phyloP scores from a whole-genome alignment of 306 rosid species.

The Acacia crassicarpa region DNA sequence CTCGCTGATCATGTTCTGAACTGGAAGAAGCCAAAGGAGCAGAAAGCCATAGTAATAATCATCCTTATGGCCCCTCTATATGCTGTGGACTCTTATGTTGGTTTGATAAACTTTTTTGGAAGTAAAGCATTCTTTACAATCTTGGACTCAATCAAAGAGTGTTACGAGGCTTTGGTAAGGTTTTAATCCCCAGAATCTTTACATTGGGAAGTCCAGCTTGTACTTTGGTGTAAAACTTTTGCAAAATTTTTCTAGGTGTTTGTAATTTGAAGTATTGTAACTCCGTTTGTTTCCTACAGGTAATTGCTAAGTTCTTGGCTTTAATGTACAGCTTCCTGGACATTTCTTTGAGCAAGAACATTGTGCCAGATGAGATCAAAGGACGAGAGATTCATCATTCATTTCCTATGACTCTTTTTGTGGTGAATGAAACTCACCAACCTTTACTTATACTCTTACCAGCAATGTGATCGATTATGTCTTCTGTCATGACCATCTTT shows the following conservation, averaged over 20 bases:
- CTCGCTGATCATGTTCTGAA: conserved; percentile 70
- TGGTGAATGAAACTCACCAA: conserved; percentile 41
- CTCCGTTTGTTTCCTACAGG: conserved; percentile 44
- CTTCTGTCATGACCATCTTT: conserved; percentile 14
- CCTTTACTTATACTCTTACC: background rate
- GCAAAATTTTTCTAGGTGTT: background rate
- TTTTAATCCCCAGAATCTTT: background rate
- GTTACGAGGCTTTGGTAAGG: conserved; percentile 87
- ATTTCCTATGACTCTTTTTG: conserved; percentile 80
- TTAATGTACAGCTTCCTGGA: conserved; percentile 80
- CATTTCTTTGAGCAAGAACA: conserved; percentile 72
- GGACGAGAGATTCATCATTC: conserved; percentile 93
- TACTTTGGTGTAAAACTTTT: background rate
- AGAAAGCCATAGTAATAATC: conserved; percentile 74
- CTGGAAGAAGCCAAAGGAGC: conserved; percentile 92
- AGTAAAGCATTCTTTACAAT: conserved; percentile 69
- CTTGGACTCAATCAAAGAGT: conserved; percentile 80
- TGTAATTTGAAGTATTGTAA: background rate
- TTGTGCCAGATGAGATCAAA: conserved; percentile 78
- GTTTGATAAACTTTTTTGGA: conserved; percentile 73
- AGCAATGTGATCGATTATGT: background rate
- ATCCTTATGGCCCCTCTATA: conserved; percentile 91
- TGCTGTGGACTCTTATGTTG: conserved; percentile 76
- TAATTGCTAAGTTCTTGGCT: conserved; percentile 86
- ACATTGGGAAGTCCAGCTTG: background rate